These are phyloP conservation scores for Celoporthe dispersa DNA, from an alignment of 2,329 filamentous ascomycete species.

Conservation along the genomic window DNA sequence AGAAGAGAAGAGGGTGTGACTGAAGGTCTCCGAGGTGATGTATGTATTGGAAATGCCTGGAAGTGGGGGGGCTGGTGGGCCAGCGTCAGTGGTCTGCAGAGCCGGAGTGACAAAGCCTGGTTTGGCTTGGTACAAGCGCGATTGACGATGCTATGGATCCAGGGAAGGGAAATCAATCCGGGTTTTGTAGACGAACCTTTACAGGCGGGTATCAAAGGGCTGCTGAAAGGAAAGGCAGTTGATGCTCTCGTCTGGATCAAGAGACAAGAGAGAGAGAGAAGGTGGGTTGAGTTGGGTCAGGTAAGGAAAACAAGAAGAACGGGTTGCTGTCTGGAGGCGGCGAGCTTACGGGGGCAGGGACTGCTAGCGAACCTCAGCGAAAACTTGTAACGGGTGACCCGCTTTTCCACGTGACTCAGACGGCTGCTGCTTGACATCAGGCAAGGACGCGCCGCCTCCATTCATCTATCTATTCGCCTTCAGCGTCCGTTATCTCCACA, in stretches of 20 bases:
- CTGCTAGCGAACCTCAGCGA: conserved; percentile 38
- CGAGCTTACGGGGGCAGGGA: conserved; percentile 43
- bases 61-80: conserved; percentile 30
- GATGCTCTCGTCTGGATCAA: conserved; percentile 25
- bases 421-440: conserved; percentile 4
- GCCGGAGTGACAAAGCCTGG: conserved; percentile 24
- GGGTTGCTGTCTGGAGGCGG: conserved; percentile 44
- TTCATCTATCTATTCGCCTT: conserved; percentile 4
- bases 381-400: conserved; percentile 41
- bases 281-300: conserved; percentile 8
- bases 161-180: conserved; percentile 4
- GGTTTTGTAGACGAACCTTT: conserved; percentile 27
- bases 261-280: conserved; percentile 26
- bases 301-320: conserved; percentile 9
- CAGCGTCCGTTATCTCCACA: neutral
- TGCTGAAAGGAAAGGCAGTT: conserved; percentile 24
- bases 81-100: conserved; percentile 29
- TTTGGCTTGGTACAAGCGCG: conserved; percentile 10
- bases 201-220: conserved; percentile 28
- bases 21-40: conserved; percentile 27
- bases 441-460: neutral
- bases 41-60: conserved; percentile 28
- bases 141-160: conserved; percentile 12
- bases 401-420: conserved; percentile 13
- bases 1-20: conserved; percentile 22